Evolutionary conservation across 2,329 filamentous ascomycete species (phyloP), one percentile per base, ranked within the genome.

Genomic region (Teratosphaeria nubilosa): DNA sequence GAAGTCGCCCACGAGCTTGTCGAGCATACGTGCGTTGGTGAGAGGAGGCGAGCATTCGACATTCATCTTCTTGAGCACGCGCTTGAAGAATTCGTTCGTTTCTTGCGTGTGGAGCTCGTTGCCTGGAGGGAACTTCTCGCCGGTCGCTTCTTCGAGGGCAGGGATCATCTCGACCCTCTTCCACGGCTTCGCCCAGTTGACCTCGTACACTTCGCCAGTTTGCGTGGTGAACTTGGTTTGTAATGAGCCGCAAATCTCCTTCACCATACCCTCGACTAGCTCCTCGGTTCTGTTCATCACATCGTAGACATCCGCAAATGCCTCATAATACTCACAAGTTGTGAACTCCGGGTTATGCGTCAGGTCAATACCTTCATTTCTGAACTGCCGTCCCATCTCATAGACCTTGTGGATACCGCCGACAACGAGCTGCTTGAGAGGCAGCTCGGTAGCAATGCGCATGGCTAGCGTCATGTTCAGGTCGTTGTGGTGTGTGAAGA

Each of bases 291-390:
- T 82, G 60, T 88, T 78, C 87, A 95, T 90, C 60, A 96, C 79
- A 71, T 97, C 94, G 74, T 95, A 88, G 66, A 96, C 84, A 74
- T 96, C 91, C 41, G 77, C 74, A 58, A 74, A 97, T 3, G 94
- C 92, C 83, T 88, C 86, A 77, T 99, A 99, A 77, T 97, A 97
- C 75, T 99, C 94, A 74, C 90, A 90, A 27, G 90, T 95, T 51
- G 94, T 99, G 79, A 99, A 99, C 73, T 99, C 94, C 45, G 89
- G 94, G 79, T 97, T 99, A 80, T 99, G 94, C 7, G 94, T 99
- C 55, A 94, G 79, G 73, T 95, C 90, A 63, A 90, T 87, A 60
- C 88, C 86, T 75, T 96, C 91, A 70, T 99, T 99, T 68, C 94
- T 81, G 83, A 99, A 99, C 73, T 95, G 90, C 65, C 91, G 87